Conservation (phyloP, 305 asterid species). For the Vinca major region DNA sequence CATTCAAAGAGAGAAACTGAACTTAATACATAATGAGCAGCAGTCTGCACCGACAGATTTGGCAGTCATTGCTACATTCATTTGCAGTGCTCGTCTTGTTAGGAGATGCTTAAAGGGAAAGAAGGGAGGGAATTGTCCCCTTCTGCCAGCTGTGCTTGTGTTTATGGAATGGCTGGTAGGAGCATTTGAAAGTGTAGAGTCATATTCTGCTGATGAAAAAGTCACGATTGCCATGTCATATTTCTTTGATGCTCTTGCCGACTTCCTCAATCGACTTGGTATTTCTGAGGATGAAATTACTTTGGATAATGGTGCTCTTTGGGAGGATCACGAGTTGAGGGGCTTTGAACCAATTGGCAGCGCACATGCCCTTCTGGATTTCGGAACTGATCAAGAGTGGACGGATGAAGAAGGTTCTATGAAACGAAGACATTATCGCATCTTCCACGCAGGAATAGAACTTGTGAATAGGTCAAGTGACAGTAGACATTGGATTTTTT, state of each 20-base stretch:
- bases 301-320: constrained; percentile 42
- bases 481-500: constrained; percentile 23
- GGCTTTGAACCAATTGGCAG: constrained; percentile 53
- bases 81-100: constrained; percentile 53
- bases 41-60: constrained; percentile 29
- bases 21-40: constrained; percentile 22
- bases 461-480: constrained; percentile 22
- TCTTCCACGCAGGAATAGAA: constrained; percentile 37
- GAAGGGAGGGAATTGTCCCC: constrained; percentile 30
- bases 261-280: constrained; percentile 40
- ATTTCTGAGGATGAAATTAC: constrained; percentile 16
- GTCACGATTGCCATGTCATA: constrained; percentile 47
- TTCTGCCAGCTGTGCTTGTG: constrained; percentile 55
- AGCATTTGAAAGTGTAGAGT: constrained; percentile 33
- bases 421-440: constrained; percentile 36
- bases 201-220: constrained; percentile 36
- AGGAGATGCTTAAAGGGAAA: constrained; percentile 45
- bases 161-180: constrained; percentile 72
- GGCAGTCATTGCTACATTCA: constrained; percentile 49
- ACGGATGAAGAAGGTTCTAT: constrained; percentile 20
- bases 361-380: constrained; percentile 46
- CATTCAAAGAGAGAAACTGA: constrained; percentile 29
- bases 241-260: constrained; percentile 45
- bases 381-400: constrained; percentile 35
- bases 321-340: constrained; percentile 84